Evolutionary conservation across 352 stramenopile species (phyloP).

Genomic region (Saprolegnia diclina): DNA sequence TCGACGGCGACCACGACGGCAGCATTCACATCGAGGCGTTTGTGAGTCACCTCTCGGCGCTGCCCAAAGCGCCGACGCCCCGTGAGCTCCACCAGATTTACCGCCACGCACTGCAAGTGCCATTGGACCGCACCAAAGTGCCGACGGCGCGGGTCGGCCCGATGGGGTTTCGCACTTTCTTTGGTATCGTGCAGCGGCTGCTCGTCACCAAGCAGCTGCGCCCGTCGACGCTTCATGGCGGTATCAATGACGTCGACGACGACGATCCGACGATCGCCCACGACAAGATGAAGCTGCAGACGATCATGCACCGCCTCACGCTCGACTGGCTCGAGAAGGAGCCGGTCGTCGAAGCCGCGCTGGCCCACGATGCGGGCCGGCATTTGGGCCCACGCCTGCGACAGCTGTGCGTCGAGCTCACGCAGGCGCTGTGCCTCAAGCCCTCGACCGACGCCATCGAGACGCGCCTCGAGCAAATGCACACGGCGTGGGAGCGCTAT

Average conservation of each 20-base stretch:
- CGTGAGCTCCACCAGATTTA: slow-evolving; percentile 16
- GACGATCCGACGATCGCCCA: neutral
- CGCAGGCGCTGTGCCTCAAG: slow-evolving; percentile 3
- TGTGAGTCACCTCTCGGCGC: neutral
- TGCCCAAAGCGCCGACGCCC: slow-evolving; percentile 14
- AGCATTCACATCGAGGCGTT: slow-evolving; percentile 16
- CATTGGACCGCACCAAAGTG: neutral
- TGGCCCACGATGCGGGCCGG: neutral
- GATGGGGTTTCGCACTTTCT: slow-evolving; percentile 6
- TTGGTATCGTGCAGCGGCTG: neutral
- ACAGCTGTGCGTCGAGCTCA: neutral
- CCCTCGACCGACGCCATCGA: neutral
- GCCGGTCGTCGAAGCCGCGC: neutral
- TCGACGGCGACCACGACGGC: slow-evolving; percentile 7
- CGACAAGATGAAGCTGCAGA: neutral
- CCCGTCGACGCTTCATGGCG: neutral
- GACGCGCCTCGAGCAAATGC: neutral
- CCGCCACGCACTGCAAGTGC: slow-evolving; percentile 2
- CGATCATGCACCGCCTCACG: slow-evolving; percentile 6
- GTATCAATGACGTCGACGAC: neutral
- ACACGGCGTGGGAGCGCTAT: slow-evolving; percentile 8
- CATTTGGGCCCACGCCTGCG: slow-evolving; percentile 2
- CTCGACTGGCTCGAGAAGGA: slow-evolving; percentile 19
- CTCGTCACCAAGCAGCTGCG: slow-evolving; percentile 17
- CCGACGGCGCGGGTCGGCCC: neutral